Percentiles rank a stretch among this genome's conserved stretches.
phyloP scores from a whole-genome alignment of 2,329 filamentous ascomycete species.

The Aspergillus udagawae region DNA sequence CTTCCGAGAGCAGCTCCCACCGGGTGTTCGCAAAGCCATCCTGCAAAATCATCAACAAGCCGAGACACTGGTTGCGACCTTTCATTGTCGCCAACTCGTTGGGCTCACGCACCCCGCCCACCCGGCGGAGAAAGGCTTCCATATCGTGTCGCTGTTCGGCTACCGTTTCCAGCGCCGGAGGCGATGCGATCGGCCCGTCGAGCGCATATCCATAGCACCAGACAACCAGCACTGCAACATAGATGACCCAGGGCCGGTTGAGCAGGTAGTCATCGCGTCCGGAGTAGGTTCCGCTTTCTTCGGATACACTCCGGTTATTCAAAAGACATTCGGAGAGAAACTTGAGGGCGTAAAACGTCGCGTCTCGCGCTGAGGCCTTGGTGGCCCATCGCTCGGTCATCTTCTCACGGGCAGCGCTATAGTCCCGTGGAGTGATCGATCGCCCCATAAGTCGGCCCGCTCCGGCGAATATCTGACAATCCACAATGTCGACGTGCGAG shows the following conservation, averaged over 20 bases:
- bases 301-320: constrained; percentile 40
- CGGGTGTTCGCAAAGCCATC: constrained; percentile 77
- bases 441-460: constrained; percentile 81
- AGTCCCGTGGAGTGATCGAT: constrained; percentile 76
- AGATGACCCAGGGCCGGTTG: constrained; percentile 92
- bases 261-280: constrained; percentile 84
- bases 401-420: constrained; percentile 70
- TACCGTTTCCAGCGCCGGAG: constrained; percentile 52
- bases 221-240: constrained; percentile 85
- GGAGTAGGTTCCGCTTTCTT: constrained; percentile 55
- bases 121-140: constrained; percentile 69
- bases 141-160: constrained; percentile 72
- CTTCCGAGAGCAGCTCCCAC: constrained; percentile 91
- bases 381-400: constrained; percentile 90
- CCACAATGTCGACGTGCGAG: constrained; percentile 95
- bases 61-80: constrained; percentile 78
- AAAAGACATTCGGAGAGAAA: constrained; percentile 79
- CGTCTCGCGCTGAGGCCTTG: constrained; percentile 80
- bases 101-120: constrained; percentile 68
- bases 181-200: constrained; percentile 65
- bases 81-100: constrained; percentile 70
- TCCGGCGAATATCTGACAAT: constrained; percentile 92
- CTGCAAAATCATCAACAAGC: constrained; percentile 74
- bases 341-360: constrained; percentile 85
- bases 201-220: constrained; percentile 94